Conservation (phyloP, 495 filamentous ascomycete genomes). For the Podospora pseudopauciseta region DNA sequence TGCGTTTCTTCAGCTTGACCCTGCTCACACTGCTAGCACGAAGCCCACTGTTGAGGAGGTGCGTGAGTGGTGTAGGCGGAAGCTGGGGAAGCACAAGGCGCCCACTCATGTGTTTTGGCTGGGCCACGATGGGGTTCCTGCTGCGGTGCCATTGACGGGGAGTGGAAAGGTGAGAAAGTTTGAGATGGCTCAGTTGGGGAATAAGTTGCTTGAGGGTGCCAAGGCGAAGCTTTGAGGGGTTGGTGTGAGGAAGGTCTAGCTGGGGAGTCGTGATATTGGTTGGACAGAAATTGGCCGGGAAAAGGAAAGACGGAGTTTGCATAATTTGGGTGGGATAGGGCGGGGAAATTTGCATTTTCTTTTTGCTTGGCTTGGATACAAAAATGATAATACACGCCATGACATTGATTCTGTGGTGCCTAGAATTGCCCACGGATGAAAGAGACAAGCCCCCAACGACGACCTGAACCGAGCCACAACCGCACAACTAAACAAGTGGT, state of each 20-base stretch:
- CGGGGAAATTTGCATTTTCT: neutral
- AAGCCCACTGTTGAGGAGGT: constrained; percentile 48
- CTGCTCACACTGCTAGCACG: constrained; percentile 18
- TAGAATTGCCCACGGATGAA: too few relatives aligned
- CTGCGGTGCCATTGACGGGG: constrained; percentile 58
- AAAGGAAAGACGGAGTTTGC: neutral
- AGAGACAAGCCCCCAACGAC: too few relatives aligned
- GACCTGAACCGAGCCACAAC: too few relatives aligned
- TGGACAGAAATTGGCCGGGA: neutral
- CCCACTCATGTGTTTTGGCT: constrained; percentile 64
- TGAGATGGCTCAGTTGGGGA: constrained; percentile 58
- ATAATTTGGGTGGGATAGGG: neutral
- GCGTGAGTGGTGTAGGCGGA: constrained; percentile 56
- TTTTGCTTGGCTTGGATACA: neutral
- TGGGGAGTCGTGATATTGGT: neutral
- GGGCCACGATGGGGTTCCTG: constrained; percentile 56
- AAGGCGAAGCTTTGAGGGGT: constrained; percentile 38
- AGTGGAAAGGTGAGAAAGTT: constrained; percentile 71
- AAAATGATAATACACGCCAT: neutral
- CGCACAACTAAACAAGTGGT: too few relatives aligned
- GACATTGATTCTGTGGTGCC: too few relatives aligned
- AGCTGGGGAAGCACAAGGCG: constrained; percentile 64
- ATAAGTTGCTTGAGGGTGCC: constrained; percentile 40
- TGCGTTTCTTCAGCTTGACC: constrained; percentile 51
- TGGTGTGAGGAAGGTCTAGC: neutral